Evolutionary conservation across 139 green algal genomes (phyloP).

Genomic region (Chara braunii): DNA sequence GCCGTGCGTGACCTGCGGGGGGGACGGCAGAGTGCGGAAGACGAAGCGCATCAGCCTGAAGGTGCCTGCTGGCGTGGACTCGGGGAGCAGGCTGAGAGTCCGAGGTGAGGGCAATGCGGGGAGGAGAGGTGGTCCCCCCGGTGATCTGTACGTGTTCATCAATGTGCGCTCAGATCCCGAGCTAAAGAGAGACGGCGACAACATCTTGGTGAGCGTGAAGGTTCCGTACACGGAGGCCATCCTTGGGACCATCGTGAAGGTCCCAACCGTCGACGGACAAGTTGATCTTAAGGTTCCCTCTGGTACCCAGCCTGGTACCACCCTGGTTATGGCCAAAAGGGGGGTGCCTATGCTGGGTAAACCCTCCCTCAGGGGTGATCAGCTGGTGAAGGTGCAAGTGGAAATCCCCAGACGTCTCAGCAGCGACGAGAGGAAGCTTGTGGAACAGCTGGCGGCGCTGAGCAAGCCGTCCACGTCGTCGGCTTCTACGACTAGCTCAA

Average conservation of each 20-base stretch:
- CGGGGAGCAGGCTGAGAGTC: conserved; percentile 72
- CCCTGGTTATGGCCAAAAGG: conserved; percentile 92
- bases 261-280: conserved; percentile 80
- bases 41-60: conserved; percentile 70
- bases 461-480: too few species aligned
- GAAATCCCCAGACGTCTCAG: conserved; percentile 79
- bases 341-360: conserved; percentile 82
- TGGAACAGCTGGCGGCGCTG: conserved; percentile 74
- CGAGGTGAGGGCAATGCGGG: conserved; percentile 64
- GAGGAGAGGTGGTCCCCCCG: conserved; percentile 44
- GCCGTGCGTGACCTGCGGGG: conserved; percentile 78
- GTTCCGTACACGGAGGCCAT: conserved; percentile 86
- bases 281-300: conserved; percentile 94
- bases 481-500: too few species aligned
- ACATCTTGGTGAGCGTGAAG: conserved; percentile 76
- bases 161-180: conserved; percentile 70
- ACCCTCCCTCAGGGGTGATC: conserved; percentile 70
- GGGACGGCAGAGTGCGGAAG: conserved; percentile 77
- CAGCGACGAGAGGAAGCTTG: conserved; percentile 75
- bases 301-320: conserved; percentile 86
- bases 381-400: conserved; percentile 82
- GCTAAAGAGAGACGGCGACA: conserved; percentile 75
- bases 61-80: conserved; percentile 83
- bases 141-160: conserved; percentile 94
- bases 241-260: conserved; percentile 74